Percentiles rank a stretch among this genome's conserved stretches.
Evolutionary conservation across 1,284 basidiomycete species (phyloP).

Genomic region (Pascua sp.): DNA sequence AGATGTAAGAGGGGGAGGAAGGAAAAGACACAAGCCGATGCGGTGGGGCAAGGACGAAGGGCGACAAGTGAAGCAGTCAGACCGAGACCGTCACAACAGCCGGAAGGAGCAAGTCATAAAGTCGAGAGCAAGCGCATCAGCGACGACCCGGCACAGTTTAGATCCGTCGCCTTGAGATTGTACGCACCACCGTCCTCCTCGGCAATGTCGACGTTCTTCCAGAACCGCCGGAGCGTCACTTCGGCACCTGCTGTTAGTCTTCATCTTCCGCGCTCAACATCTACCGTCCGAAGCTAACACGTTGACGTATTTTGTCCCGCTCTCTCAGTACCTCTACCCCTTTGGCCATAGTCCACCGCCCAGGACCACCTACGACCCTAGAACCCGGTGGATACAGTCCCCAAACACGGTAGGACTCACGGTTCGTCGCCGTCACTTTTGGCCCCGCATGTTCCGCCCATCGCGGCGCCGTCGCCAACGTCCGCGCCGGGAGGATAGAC

Average conservation of each 20-base stretch:
- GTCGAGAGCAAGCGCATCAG: no score
- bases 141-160: no score
- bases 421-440: constrained; percentile 13
- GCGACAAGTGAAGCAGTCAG: not conserved
- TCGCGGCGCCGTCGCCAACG: not conserved
- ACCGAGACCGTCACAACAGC: no score
- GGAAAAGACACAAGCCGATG: no score
- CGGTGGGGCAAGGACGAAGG: not conserved
- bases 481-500: not conserved
- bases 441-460: constrained; percentile 22
- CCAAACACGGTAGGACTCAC: not conserved
- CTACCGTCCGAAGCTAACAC: no score
- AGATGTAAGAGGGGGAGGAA: no score
- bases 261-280: not conserved
- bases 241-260: constrained; percentile 65
- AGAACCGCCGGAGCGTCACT: constrained; percentile 78
- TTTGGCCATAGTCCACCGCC: no score
- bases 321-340: no score
- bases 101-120: no score
- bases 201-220: constrained; percentile 78
- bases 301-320: no score
- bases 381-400: no score
- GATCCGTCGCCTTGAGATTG: not conserved
- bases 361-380: no score
- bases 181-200: constrained; percentile 52